A percentile compares a stretch with the other conserved stretches of the same genome.
Conservation (phyloP, 768 basidiomycete genomes). For the Mycena epipterygia region DNA sequence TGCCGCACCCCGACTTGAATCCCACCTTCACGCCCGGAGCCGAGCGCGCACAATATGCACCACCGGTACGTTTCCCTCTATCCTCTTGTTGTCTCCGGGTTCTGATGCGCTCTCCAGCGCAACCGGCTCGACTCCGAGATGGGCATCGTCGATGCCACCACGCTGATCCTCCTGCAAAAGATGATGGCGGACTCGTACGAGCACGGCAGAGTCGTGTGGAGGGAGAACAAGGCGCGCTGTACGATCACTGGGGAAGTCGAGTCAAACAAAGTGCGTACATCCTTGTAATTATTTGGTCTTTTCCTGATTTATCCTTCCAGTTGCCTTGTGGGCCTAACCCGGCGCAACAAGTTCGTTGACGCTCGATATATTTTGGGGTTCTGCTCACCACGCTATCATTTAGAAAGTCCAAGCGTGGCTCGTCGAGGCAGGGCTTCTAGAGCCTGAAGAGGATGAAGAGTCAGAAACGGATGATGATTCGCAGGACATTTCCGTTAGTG, state of each 20-base stretch:
- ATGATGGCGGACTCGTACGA: constrained; percentile 34
- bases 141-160: constrained; percentile 31
- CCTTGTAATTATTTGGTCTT: neutral
- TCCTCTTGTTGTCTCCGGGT: too few relatives aligned
- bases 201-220: constrained; percentile 25
- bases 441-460: constrained; percentile 5
- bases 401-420: constrained; percentile 29
- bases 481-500: neutral
- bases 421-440: constrained; percentile 10
- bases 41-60: too few relatives aligned
- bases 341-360: constrained; percentile 19
- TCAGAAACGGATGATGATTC: neutral
- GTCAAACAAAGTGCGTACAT: constrained; percentile 6
- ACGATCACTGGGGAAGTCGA: constrained; percentile 21
- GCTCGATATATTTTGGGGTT: neutral
- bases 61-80: too few relatives aligned
- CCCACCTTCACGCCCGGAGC: too few relatives aligned
- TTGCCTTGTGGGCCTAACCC: constrained; percentile 23
- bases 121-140: constrained; percentile 20
- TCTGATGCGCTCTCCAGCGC: neutral
- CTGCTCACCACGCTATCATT: neutral
- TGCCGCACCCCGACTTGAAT: too few relatives aligned
- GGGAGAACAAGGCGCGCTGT: constrained; percentile 22
- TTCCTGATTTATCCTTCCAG: neutral
- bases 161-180: constrained; percentile 26